phyloP scores from a whole-genome alignment of 179 eudicot species.

The Beta macrorhiza region DNA sequence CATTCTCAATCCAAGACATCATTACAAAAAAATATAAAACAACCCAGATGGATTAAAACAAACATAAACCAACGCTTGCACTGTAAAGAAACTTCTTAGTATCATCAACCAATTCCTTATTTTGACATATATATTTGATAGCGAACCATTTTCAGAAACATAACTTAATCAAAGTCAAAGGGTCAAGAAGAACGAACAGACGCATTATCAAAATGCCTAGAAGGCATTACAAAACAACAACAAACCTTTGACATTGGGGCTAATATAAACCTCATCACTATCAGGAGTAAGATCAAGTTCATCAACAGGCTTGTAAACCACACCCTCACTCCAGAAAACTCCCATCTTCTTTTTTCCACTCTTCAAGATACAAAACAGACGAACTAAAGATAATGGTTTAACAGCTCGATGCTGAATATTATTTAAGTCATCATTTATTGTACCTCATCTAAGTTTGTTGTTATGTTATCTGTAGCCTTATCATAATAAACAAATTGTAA shows the following conservation, averaged over 20 bases:
- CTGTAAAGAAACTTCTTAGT: neutral
- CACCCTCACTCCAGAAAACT: slow-evolving; percentile 48
- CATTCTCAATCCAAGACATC: neutral
- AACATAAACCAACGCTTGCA: neutral
- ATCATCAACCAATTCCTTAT: neutral
- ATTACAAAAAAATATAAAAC: neutral
- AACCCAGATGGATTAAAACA: neutral
- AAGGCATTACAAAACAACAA: slow-evolving; percentile 9
- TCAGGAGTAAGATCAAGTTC: slow-evolving; percentile 63
- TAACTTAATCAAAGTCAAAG: neutral
- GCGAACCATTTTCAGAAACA: neutral
- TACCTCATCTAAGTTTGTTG: too few species aligned
- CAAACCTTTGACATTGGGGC: slow-evolving; percentile 80
- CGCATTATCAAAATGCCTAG: slow-evolving; percentile 9
- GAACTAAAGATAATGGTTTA: too few species aligned
- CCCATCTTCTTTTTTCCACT: slow-evolving; percentile 40
- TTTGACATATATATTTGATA: neutral
- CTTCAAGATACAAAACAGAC: too few species aligned
- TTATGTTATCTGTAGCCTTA: too few species aligned
- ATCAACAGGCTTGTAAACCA: slow-evolving; percentile 65
- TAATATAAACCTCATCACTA: slow-evolving; percentile 60
- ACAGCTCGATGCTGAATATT: too few species aligned
- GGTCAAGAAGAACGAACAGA: neutral
- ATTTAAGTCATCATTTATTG: too few species aligned
- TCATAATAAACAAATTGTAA: too few species aligned